Evolutionary conservation across 2,329 filamentous ascomycete species (phyloP).

Genomic region (Paramyrothecium sp.): DNA sequence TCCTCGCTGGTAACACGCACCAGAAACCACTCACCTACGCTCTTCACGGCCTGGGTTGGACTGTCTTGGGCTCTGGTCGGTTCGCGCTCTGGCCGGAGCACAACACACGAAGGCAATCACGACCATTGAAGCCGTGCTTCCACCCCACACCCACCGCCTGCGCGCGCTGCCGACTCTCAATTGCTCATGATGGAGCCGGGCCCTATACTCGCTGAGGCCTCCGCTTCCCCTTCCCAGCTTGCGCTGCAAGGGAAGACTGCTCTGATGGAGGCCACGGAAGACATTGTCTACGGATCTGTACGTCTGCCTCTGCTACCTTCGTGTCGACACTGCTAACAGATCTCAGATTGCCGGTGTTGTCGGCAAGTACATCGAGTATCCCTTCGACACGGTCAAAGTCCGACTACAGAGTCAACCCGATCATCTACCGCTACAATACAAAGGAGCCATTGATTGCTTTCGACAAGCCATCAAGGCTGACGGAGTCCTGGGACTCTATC

Average conservation of each 20-base stretch:
- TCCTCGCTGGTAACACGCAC: not conserved
- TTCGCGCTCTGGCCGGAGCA: not conserved
- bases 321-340: constrained; percentile 3
- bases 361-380: constrained; percentile 96
- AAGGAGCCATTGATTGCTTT: constrained; percentile 90
- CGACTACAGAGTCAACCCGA: constrained; percentile 94
- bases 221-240: constrained; percentile 20
- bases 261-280: constrained; percentile 71
- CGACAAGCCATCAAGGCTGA: constrained; percentile 77
- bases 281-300: constrained; percentile 85
- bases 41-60: not conserved
- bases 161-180: not conserved
- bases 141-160: no score
- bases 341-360: constrained; percentile 74
- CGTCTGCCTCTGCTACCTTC: constrained; percentile 26
- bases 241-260: constrained; percentile 36
- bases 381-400: constrained; percentile 98
- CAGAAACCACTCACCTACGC: not conserved
- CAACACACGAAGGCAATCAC: no score
- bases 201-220: constrained; percentile 13
- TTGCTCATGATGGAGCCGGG: not conserved
- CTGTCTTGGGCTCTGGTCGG: not conserved
- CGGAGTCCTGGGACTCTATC: constrained; percentile 80
- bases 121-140: no score
- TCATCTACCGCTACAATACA: constrained; percentile 76